Percentiles rank a stretch among this genome's conserved stretches.
Conservation (phyloP, 768 basidiomycete genomes). For the Royoungia palumana region DNA sequence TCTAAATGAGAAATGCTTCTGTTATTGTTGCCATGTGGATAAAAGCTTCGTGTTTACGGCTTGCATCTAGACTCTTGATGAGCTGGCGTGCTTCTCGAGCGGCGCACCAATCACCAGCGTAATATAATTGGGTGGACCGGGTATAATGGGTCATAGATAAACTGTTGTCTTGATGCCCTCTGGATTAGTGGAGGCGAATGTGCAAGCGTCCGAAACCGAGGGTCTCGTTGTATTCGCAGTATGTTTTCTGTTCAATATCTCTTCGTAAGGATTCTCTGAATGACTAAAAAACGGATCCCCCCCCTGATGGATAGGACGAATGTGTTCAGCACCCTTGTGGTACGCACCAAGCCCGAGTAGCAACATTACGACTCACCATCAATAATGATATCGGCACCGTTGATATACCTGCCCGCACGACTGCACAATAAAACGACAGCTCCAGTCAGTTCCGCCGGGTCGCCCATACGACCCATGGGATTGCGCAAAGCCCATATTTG, state of each 20-base stretch:
- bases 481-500: conserved; percentile 38
- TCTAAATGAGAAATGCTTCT: too few species aligned
- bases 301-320: conserved; percentile 10
- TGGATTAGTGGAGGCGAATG: too few species aligned
- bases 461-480: conserved; percentile 44
- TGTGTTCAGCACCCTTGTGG: not conserved
- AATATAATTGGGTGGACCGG: too few species aligned
- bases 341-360: not conserved
- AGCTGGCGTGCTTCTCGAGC: too few species aligned
- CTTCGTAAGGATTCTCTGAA: not conserved
- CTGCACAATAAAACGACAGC: conserved; percentile 41
- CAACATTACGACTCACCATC: conserved; percentile 36
- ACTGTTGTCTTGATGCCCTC: too few species aligned
- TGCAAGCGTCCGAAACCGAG: not conserved
- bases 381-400: conserved; percentile 39
- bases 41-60: too few species aligned
- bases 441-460: conserved; percentile 39
- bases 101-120: too few species aligned
- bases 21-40: too few species aligned
- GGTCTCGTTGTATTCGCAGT: not conserved
- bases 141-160: too few species aligned
- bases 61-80: too few species aligned
- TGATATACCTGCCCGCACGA: conserved; percentile 42
- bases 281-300: conserved; percentile 21
- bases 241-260: not conserved